phyloP scores from a whole-genome alignment of 108 stramenopile species.

The Phaeodactylum tricornutum region DNA sequence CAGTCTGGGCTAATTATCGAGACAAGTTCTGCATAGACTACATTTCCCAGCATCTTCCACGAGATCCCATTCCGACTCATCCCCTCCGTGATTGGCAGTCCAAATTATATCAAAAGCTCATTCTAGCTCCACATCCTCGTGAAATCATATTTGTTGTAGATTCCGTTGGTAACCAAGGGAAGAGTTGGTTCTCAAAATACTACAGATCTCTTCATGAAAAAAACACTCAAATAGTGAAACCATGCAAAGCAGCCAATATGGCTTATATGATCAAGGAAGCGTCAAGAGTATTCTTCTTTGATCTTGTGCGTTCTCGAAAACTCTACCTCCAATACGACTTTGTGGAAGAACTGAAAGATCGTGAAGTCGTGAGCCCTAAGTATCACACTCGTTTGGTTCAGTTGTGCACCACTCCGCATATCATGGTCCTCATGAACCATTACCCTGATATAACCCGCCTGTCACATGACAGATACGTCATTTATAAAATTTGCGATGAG shows the following conservation, averaged over 20 bases:
- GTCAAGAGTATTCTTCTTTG: slow-evolving; percentile 2
- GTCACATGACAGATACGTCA: background rate
- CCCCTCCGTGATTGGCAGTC: slow-evolving; percentile 1
- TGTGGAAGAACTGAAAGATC: slow-evolving; percentile 2
- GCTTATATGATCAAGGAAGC: background rate
- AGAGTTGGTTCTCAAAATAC: slow-evolving; percentile 4
- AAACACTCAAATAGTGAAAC: background rate
- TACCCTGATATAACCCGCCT: background rate
- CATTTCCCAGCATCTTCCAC: background rate
- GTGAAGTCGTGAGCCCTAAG: background rate
- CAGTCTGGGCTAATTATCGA: no score
- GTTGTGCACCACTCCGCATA: background rate
- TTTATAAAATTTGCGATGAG: no score
- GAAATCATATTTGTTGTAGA: slow-evolving; percentile 4
- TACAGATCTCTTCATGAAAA: background rate
- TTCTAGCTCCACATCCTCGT: background rate
- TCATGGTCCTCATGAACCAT: background rate
- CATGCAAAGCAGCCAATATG: slow-evolving; percentile 4
- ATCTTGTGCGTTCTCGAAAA: background rate
- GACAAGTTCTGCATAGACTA: slow-evolving; percentile 2
- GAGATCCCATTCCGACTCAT: background rate
- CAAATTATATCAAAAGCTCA: background rate
- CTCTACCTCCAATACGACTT: slow-evolving; percentile 1
- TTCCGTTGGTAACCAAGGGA: slow-evolving; percentile 1
- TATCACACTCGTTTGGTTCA: slow-evolving; percentile 1